These are phyloP conservation scores for Spathaspora sp. DNA, from an alignment of 805 yeast genomes.

Conservation along the genomic window DNA sequence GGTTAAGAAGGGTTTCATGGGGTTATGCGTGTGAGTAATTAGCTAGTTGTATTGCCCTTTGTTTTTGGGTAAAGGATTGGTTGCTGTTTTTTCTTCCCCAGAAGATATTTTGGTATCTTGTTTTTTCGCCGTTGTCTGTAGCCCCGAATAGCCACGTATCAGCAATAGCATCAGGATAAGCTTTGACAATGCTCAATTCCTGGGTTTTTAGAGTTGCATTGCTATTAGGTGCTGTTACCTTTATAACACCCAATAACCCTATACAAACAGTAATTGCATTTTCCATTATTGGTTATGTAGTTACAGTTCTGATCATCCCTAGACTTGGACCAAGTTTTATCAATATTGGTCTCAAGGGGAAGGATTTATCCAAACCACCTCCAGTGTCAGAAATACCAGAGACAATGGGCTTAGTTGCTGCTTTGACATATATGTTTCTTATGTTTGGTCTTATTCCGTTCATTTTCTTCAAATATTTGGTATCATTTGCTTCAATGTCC, in stretches of 20 bases:
- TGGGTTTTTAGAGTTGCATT: conserved; percentile 8
- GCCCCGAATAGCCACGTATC: not conserved
- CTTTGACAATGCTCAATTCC: not conserved
- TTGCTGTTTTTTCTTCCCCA: not conserved
- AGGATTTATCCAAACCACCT: conserved; percentile 74
- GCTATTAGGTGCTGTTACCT: conserved; percentile 15
- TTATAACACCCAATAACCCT: conserved; percentile 42
- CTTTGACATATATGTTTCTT: conserved; percentile 72
- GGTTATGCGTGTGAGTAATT: not conserved
- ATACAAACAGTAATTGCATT: conserved; percentile 63
- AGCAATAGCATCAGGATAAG: not conserved
- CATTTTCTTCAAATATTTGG: conserved; percentile 72
- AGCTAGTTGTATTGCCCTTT: not conserved
- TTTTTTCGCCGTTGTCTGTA: not conserved
- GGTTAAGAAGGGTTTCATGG: conserved; percentile 69
- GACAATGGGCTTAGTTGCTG: conserved; percentile 87
- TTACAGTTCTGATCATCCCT: conserved; percentile 65
- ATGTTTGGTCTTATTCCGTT: conserved; percentile 88
- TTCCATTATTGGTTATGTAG: conserved; percentile 60
- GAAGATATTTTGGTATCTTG: not conserved
- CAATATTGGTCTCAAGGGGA: conserved; percentile 78
- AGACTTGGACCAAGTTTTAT: conserved; percentile 62
- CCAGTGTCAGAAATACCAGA: conserved; percentile 72
- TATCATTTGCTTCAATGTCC: conserved; percentile 39
- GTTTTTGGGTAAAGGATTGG: not conserved